Percentiles rank a stretch among this genome's conserved stretches.
phyloP scores from a whole-genome alignment of 345 rosid species.

The Brassica incana region DNA sequence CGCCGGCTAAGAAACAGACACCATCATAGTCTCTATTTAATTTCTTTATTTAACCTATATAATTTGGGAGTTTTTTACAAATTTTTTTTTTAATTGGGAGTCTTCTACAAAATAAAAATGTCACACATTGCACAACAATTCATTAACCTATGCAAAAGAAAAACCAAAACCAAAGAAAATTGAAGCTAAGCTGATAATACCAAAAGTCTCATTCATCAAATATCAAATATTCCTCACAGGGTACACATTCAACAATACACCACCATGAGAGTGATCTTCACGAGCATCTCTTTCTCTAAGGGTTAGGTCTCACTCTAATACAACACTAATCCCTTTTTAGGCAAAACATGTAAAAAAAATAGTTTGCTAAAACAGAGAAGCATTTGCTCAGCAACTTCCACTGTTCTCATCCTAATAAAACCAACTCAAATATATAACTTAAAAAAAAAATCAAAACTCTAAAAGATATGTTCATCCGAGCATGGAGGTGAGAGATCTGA shows the following conservation, averaged over 20 bases:
- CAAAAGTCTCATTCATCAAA: slow-evolving; percentile 26
- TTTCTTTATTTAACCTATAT: not conserved
- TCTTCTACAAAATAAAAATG: too few relatives aligned
- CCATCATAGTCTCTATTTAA: not conserved
- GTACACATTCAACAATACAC: slow-evolving; percentile 29
- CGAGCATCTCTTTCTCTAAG: not conserved
- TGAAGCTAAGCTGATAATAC: not conserved
- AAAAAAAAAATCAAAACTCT: slow-evolving; percentile 7
- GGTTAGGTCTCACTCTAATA: slow-evolving; percentile 38
- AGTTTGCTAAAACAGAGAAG: slow-evolving; percentile 28
- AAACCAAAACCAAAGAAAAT: not conserved
- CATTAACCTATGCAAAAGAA: not conserved
- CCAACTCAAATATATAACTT: slow-evolving; percentile 1
- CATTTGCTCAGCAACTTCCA: slow-evolving; percentile 28
- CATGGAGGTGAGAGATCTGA: slow-evolving; percentile 67
- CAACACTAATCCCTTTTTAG: slow-evolving; percentile 32
- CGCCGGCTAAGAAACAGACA: slow-evolving; percentile 27
- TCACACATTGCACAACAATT: too few relatives aligned
- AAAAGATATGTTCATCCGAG: slow-evolving; percentile 44
- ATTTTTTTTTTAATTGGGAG: too few relatives aligned
- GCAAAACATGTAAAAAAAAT: slow-evolving; percentile 23
- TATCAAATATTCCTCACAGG: slow-evolving; percentile 13
- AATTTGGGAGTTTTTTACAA: not conserved
- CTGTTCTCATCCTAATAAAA: slow-evolving; percentile 11
- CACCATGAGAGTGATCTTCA: slow-evolving; percentile 22